Conservation (phyloP, 495 filamentous ascomycete genomes). For the Neurospora discreta region DNA sequence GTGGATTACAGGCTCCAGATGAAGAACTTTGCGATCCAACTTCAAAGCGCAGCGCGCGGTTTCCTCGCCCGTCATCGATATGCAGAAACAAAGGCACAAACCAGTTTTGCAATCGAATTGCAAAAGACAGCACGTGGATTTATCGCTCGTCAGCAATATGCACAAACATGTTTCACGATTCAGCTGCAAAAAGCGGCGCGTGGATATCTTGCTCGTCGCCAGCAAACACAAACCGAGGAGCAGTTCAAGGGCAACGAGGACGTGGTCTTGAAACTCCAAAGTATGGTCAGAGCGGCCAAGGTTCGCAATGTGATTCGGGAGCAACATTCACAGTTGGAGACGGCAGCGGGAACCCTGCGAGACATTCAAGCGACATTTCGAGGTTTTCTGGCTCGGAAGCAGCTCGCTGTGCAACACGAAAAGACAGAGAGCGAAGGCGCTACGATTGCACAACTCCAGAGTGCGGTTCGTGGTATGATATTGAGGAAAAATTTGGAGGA, state of each 20-base stretch:
- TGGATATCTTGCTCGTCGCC: conserved; percentile 65
- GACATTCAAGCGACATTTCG: conserved; percentile 64
- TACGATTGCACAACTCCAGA: conserved; percentile 39
- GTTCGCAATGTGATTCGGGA: conserved; percentile 56
- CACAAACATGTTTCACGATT: conserved; percentile 46
- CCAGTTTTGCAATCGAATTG: conserved; percentile 56
- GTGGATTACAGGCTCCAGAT: conserved; percentile 69
- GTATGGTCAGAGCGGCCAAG: conserved; percentile 65
- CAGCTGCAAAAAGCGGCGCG: conserved; percentile 67
- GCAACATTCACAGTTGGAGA: conserved; percentile 49
- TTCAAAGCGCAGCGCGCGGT: conserved; percentile 73
- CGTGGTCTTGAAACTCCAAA: conserved; percentile 73
- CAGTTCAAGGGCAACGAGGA: conserved; percentile 60
- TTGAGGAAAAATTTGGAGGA: conserved; percentile 29
- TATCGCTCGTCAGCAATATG: conserved; percentile 54
- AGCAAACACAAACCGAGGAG: conserved; percentile 46
- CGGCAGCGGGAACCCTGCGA: conserved; percentile 44
- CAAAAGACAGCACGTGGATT: conserved; percentile 76
- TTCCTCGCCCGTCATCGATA: conserved; percentile 61
- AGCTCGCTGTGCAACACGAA: conserved; percentile 39
- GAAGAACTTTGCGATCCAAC: conserved; percentile 57
- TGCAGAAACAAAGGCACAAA: conserved; percentile 44
- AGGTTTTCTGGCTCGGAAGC: conserved; percentile 43
- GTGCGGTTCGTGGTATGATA: conserved; percentile 40
- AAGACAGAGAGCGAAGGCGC: conserved; percentile 37